Conservation (phyloP, 140 eudicot species). For the Flaveria floridana region DNA sequence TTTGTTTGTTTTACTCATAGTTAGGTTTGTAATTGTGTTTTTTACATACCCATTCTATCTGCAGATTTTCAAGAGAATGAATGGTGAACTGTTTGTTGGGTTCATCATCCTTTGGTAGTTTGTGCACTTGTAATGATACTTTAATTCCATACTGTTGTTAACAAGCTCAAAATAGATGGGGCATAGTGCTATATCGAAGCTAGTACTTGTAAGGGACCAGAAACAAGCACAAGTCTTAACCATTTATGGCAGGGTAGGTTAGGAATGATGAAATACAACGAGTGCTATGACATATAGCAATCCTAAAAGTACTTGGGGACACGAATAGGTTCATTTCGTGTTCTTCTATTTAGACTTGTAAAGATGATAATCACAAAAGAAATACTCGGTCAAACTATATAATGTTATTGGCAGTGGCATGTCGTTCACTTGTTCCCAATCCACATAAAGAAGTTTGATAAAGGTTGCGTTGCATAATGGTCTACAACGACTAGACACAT, state of each 20-base stretch:
- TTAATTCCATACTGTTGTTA: background rate
- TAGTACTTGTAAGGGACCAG: background rate
- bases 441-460: background rate
- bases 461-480: background rate
- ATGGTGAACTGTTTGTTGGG: background rate
- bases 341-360: conserved; percentile 1
- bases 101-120: background rate
- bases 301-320: background rate
- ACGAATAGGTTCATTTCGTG: background rate
- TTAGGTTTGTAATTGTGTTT: background rate
- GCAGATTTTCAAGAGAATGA: background rate
- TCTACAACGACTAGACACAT: background rate
- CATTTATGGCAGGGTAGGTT: background rate
- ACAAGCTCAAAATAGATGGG: background rate
- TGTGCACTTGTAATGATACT: background rate
- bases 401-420: background rate
- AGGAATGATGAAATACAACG: background rate
- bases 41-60: background rate
- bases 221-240: background rate
- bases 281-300: background rate
- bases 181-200: background rate
- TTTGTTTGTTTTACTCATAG: conserved; percentile 10
- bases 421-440: background rate
- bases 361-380: conserved; percentile 10
- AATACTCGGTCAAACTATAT: conserved; percentile 13